phyloP scores from a whole-genome alignment of 139 green algal species.

The Picochlorum sp. region DNA sequence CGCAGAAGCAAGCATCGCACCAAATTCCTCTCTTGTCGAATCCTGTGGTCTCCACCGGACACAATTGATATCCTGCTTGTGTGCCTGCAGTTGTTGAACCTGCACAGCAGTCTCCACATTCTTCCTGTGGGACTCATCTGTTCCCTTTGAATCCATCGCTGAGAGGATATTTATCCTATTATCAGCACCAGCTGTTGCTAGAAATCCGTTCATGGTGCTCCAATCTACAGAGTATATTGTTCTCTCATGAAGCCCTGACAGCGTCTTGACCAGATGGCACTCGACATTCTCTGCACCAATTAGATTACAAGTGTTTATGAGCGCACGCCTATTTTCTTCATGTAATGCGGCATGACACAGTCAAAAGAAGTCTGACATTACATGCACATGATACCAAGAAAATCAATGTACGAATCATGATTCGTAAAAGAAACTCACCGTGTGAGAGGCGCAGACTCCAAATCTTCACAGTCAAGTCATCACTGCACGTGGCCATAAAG shows the following conservation, averaged over 20 bases:
- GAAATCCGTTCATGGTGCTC: conserved; percentile 28
- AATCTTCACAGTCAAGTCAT: conserved; percentile 69
- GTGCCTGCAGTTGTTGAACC: conserved; percentile 33
- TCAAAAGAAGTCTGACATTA: no score
- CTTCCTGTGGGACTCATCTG: conserved; percentile 1
- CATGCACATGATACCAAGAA: no score
- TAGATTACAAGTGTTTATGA: no score
- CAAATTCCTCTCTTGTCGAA: no score
- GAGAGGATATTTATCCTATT: conserved; percentile 62
- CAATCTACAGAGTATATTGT: conserved; percentile 74
- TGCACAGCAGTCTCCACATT: conserved; percentile 3
- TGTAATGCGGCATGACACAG: no score
- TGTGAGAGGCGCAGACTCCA: conserved; percentile 33
- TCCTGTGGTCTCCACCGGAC: conserved; percentile 61
- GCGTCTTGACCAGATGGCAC: conserved; percentile 35
- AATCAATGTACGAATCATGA: background rate
- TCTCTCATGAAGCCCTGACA: conserved; percentile 64
- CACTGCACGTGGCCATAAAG: conserved; percentile 73
- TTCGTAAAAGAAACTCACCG: background rate
- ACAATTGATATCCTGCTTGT: conserved; percentile 73
- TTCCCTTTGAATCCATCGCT: background rate
- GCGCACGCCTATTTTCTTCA: no score
- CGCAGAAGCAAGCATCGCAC: conserved; percentile 43
- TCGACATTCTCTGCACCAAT: conserved; percentile 14
- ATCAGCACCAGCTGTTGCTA: conserved; percentile 63